Conservation (phyloP, 1,284 basidiomycete species). For the Trichosporon sp. region DNA sequence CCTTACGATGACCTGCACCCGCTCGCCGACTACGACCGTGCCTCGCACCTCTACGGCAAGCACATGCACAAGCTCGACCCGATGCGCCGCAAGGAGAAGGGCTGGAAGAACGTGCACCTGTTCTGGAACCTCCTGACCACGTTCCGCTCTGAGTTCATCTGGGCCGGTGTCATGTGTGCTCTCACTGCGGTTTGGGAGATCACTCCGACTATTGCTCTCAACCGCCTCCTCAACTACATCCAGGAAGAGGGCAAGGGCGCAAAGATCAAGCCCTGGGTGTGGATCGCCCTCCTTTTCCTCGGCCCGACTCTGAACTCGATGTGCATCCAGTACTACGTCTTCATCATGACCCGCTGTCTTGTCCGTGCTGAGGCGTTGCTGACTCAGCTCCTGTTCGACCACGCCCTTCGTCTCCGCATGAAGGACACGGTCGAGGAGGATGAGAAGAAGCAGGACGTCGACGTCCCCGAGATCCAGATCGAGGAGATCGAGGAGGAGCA, state of each 20-base stretch:
- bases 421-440: constrained; percentile 43
- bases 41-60: constrained; percentile 56
- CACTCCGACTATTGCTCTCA: constrained; percentile 60
- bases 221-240: constrained; percentile 61
- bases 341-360: constrained; percentile 55
- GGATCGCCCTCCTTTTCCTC: constrained; percentile 66
- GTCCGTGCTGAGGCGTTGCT: constrained; percentile 66
- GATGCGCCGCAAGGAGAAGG: constrained; percentile 41
- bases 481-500: constrained; percentile 27
- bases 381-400: constrained; percentile 71
- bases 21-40: constrained; percentile 64
- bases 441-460: constrained; percentile 23
- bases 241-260: constrained; percentile 58
- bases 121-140: constrained; percentile 38
- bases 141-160: constrained; percentile 43
- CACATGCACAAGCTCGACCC: constrained; percentile 55
- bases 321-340: constrained; percentile 55
- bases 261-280: constrained; percentile 62
- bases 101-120: constrained; percentile 45
- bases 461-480: constrained; percentile 30
- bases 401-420: constrained; percentile 68
- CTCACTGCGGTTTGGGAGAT: constrained; percentile 52
- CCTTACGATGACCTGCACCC: constrained; percentile 60
- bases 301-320: constrained; percentile 58
- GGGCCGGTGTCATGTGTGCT: constrained; percentile 44